Evolutionary conservation across 2,329 filamentous ascomycete species (phyloP).

Genomic region (Aureobasidium sp.): DNA sequence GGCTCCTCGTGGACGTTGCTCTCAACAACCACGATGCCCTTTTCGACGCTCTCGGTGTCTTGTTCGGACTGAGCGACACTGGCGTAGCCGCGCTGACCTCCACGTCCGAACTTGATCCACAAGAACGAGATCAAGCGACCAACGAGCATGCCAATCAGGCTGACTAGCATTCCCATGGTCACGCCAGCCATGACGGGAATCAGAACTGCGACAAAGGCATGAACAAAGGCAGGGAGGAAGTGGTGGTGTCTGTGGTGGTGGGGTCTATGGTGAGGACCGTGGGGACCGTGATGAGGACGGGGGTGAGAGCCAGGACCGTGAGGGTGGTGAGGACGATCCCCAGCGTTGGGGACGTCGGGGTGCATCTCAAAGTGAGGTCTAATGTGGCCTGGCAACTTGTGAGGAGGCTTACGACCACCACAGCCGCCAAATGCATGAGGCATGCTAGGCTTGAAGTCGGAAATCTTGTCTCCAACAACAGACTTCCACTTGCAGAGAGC

Average conservation of each 20-base stretch:
- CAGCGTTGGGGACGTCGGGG: neutral
- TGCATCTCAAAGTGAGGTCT: conserved; percentile 16
- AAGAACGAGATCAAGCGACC: conserved; percentile 54
- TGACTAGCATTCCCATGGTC: conserved; percentile 58
- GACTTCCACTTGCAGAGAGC: conserved; percentile 49
- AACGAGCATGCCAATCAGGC: conserved; percentile 58
- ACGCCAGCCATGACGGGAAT: conserved; percentile 62
- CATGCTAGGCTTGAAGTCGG: conserved; percentile 27
- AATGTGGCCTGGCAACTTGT: conserved; percentile 23
- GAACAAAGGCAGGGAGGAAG: conserved; percentile 35
- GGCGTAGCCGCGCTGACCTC: conserved; percentile 30
- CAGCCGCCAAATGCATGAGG: conserved; percentile 19
- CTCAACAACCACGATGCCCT: conserved; percentile 11
- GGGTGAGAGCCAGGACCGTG: conserved; percentile 11
- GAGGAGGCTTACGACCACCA: conserved; percentile 19
- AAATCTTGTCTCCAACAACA: conserved; percentile 41
- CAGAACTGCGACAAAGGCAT: conserved; percentile 54
- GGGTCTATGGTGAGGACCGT: conserved; percentile 16
- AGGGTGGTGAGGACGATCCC: conserved; percentile 17
- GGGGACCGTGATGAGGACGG: conserved; percentile 7
- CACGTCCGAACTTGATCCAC: conserved; percentile 48
- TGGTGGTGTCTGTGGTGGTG: conserved; percentile 27
- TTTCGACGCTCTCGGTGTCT: conserved; percentile 18
- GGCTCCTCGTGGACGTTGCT: conserved; percentile 19
- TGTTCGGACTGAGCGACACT: conserved; percentile 22